Base-by-base conservation (phyloP, 2,329 filamentous ascomycete genomes). In the Nemania sp. region DNA sequence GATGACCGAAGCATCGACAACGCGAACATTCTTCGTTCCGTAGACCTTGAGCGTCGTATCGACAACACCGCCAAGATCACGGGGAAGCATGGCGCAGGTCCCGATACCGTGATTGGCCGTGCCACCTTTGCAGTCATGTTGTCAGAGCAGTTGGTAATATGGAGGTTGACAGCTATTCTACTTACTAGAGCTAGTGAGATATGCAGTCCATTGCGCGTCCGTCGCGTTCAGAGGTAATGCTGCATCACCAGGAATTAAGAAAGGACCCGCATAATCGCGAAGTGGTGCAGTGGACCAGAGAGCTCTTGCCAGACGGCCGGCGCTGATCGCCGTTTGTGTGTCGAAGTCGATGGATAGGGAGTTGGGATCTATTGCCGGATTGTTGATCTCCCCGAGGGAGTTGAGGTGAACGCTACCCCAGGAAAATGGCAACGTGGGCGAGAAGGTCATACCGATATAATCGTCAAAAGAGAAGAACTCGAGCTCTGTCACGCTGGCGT, bases 291-390 rank as follows among this genome's bases (percentile, higher is more conserved):
- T 43, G 24, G 23, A 12, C 40, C 24, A 43, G 28, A 43, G 17
- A 4, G n/a, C n/a, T 5, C 17, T 11, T 3, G 28, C 28, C 5
- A 44, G 12, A 3, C 26, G 26, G 5, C 41, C 28, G 17, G 5
- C 26, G 11, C 2, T 5, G 5, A 44, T n/a, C 5, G 17, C 15
- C 4, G 41, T 23, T n/a, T 22, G 26, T 0, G 22, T 33, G 23
- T 44, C 41, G 6, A 44, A 33, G 12, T 22, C 28, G 11, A 43
- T 43, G 9, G 40, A 30, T 14, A 43, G 12, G 5, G 20, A 43
- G n/a, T 43, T 43, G 15, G 40, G n/a, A 20, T 43, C 40, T 19
- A 43, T 43, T 30, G 40, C 24, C 17, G 40, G 40, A 30, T 43
- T 43, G 24, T 43, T 30, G 8, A 31, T 31, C 4, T 4, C 28